A percentile compares a stretch with the other conserved stretches of the same genome.
Conservation (phyloP, 257 asterid species). For the Sherardia arvensis region DNA sequence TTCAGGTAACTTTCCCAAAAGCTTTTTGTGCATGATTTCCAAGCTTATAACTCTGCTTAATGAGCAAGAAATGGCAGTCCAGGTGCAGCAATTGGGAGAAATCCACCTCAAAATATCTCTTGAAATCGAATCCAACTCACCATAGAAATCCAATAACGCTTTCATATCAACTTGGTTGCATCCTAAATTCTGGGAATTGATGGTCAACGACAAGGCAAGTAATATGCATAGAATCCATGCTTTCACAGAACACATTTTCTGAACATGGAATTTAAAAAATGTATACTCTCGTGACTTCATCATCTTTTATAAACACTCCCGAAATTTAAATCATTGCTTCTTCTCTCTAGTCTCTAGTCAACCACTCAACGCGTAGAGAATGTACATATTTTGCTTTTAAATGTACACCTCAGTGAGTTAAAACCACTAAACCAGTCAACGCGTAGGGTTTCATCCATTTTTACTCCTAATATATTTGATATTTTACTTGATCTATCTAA, state of each 20-base stretch:
- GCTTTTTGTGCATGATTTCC: constrained; percentile 39
- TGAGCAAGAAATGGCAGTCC: constrained; percentile 54
- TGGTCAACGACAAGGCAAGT: constrained; percentile 16
- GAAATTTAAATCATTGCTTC: not conserved
- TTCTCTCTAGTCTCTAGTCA: not conserved
- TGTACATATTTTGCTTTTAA: not conserved
- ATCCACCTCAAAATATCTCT: constrained; percentile 37
- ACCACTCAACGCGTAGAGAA: not conserved
- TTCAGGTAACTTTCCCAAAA: constrained; percentile 40
- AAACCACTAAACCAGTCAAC: no score
- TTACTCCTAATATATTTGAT: no score
- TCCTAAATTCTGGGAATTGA: constrained; percentile 30
- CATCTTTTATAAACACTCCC: no score
- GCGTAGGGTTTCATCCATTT: no score
- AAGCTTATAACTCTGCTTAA: constrained; percentile 42
- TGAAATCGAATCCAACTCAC: constrained; percentile 27
- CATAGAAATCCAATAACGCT: constrained; percentile 36
- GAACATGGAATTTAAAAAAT: not conserved
- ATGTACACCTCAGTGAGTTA: not conserved
- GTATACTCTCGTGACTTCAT: not conserved
- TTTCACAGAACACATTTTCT: constrained; percentile 27
- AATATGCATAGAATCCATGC: constrained; percentile 20
- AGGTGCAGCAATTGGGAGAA: constrained; percentile 48
- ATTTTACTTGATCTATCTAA: no score
- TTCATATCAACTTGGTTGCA: constrained; percentile 48